Base-by-base conservation (phyloP, 1,284 basidiomycete species). In the Cutaneotrichosporon sp. region DNA sequence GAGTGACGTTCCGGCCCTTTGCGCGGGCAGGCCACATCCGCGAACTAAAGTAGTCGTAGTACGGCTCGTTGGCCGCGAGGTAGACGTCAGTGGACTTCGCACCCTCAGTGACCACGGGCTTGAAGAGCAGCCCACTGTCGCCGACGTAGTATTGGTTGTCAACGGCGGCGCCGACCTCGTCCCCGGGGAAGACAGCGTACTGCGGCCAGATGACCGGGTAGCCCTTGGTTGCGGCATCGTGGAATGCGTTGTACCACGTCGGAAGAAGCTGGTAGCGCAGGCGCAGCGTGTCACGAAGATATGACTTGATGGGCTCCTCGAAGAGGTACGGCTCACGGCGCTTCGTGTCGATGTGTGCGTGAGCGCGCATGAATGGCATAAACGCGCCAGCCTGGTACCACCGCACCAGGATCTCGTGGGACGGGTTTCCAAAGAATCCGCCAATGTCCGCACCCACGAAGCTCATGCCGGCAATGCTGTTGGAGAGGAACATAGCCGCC, bases 361-460 rank as follows among this genome's bases (percentile, higher is more conserved):
- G 96, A 0, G 94, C 94, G 49, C 94, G 84, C 86, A 98, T 94
- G 82, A 99, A 99, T 4, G 94, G 94, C 60, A 86, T 86, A 74
- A 97, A 96, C 11, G 86, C 84, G 25, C 94, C 96, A 32, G 93
- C 86, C 77, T 90, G 90, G 70, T 98, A 97, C 94, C 94, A 98
- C 33, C 96, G 82, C 8, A 94, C 85, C 26, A 99, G 84, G 83
- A 97, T 90, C 70, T 98, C 94, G 1, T 86, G 80, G 34, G 86
- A 82, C 0, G 96, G 94, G 74, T 98, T 96, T 44, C 94, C 94
- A 69, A 98, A 98, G 84, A 97, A 98, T 16, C 94, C 94, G 34
- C 94, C 93, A 44, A 97, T 90, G 67, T 98, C 94, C 53, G 94
- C 90, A 59, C 96, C 96, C 46, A 84, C 81, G 72, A 96, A 98